Percentiles rank a stretch among this genome's conserved stretches.
These are phyloP conservation scores for Lecanicillium sp. DNA, from an alignment of 2,329 filamentous ascomycete species.

Conservation along the genomic window DNA sequence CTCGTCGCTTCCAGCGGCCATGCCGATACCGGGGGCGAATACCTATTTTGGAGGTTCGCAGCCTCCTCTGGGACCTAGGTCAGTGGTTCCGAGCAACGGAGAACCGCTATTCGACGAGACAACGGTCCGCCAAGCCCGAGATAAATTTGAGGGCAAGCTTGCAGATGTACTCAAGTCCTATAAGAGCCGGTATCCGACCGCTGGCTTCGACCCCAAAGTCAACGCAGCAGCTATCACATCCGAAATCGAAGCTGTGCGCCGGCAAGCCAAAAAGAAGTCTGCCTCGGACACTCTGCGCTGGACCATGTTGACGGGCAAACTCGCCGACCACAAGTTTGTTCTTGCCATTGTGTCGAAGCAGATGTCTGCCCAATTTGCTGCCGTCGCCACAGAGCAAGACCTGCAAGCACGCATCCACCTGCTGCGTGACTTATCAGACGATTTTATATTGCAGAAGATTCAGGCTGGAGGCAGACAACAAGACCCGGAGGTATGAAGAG, in stretches of 20 bases:
- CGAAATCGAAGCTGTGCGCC: slow-evolving; percentile 22
- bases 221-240: background rate
- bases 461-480: slow-evolving; percentile 16
- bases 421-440: slow-evolving; percentile 22
- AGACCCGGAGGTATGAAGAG: slow-evolving; percentile 30
- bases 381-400: slow-evolving; percentile 20
- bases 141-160: background rate
- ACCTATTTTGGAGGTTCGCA: slow-evolving; percentile 29
- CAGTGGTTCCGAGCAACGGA: slow-evolving; percentile 14
- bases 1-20: slow-evolving; percentile 22
- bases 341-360: slow-evolving; percentile 23
- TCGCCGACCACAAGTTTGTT: slow-evolving; percentile 26
- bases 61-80: background rate
- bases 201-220: background rate
- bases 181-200: background rate
- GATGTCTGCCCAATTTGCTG: slow-evolving; percentile 24
- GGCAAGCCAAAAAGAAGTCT: slow-evolving; percentile 22
- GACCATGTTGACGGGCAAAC: slow-evolving; percentile 25
- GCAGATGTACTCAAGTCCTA: background rate
- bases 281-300: slow-evolving; percentile 30
- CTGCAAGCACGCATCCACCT: slow-evolving; percentile 22
- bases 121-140: background rate
- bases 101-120: background rate
- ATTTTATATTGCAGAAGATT: slow-evolving; percentile 22
- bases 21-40: slow-evolving; percentile 31